These are phyloP conservation scores for Oenanthe javanica DNA, from an alignment of 140 eudicot species.

Conservation along the genomic window DNA sequence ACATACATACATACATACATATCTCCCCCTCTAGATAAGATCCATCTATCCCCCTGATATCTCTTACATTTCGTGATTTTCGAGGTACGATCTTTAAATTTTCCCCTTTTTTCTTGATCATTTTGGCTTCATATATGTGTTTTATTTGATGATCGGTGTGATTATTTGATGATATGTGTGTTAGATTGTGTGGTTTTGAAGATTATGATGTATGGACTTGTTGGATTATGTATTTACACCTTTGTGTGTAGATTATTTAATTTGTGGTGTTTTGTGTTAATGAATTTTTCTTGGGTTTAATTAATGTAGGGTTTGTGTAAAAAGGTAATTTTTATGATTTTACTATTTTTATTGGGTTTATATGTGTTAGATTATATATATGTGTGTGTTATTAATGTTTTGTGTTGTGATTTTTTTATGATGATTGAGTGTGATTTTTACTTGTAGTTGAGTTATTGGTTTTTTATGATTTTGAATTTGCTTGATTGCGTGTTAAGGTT, in stretches of 20 bases:
- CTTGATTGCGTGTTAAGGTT: too few relatives aligned
- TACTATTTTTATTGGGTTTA: not conserved
- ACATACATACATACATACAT: not conserved
- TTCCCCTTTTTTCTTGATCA: not conserved
- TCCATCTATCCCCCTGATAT: not conserved
- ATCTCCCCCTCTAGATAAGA: not conserved
- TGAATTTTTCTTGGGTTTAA: not conserved
- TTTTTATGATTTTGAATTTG: not conserved
- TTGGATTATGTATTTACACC: not conserved
- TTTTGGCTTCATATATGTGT: not conserved
- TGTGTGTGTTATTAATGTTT: not conserved
- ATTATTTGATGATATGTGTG: conserved; percentile 4
- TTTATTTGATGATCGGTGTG: conserved; percentile 31
- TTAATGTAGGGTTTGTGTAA: too few relatives aligned
- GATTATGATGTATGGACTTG: conserved; percentile 5
- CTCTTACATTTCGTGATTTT: conserved; percentile 17
- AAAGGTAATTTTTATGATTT: not conserved
- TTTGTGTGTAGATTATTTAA: not conserved
- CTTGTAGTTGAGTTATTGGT: not conserved
- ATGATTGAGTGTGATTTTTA: not conserved
- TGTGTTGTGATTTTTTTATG: not conserved
- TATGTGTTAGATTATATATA: not conserved
- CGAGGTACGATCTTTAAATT: conserved; percentile 34
- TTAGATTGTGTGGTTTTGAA: not conserved
- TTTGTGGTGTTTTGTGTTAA: not conserved